These are phyloP conservation scores for Eucalyptus melliodora DNA, from an alignment of 345 rosid species.

Conservation along the genomic window DNA sequence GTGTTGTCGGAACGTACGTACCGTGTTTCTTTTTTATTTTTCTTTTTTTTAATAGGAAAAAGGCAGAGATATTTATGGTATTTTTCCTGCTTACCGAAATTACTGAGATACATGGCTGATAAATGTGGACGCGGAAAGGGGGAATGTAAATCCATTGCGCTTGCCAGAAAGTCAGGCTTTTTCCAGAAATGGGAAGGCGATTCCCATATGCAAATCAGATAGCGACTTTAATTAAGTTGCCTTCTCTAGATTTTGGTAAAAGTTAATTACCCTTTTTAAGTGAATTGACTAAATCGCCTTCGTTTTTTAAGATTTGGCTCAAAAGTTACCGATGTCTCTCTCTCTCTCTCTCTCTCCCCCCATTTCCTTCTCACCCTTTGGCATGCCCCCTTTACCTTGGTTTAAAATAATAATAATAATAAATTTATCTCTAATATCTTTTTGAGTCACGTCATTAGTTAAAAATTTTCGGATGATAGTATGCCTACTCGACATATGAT, in stretches of 20 bases:
- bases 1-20: background rate
- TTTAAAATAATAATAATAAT: background rate
- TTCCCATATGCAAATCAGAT: background rate
- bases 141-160: background rate
- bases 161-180: background rate
- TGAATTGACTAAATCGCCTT: background rate
- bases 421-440: background rate
- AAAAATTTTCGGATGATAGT: background rate
- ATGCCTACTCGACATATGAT: background rate
- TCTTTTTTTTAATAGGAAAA: background rate
- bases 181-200: background rate
- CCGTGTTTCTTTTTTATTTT: no score
- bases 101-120: background rate
- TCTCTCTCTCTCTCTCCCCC: background rate
- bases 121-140: background rate
- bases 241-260: background rate
- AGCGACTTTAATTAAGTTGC: background rate
- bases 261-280: background rate
- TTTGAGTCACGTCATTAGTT: background rate
- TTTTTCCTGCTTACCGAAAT: background rate
- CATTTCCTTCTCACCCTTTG: background rate
- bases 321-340: background rate
- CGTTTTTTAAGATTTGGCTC: background rate
- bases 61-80: background rate
- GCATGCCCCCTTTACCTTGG: background rate